A percentile compares a stretch with the other conserved stretches of the same genome.
Evolutionary conservation across 2,329 filamentous ascomycete species (phyloP).

Genomic region (Periconia digitata): DNA sequence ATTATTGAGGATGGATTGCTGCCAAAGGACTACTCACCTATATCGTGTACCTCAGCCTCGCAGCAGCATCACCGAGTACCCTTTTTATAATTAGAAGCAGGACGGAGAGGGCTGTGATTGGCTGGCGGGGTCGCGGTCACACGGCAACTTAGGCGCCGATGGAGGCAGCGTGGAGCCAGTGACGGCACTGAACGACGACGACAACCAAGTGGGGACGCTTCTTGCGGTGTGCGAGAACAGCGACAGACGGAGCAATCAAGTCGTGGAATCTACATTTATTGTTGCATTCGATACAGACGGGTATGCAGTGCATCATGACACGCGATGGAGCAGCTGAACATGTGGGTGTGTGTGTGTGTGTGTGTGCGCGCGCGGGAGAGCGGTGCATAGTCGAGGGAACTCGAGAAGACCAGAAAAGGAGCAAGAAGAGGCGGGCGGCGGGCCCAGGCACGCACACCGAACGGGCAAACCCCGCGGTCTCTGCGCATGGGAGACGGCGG

Average conservation of each 20-base stretch:
- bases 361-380: too few species aligned
- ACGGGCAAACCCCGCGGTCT: not conserved
- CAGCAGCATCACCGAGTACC: too few species aligned
- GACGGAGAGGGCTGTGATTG: conserved; percentile 19
- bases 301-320: too few species aligned
- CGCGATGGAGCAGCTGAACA: too few species aligned
- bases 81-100: conserved; percentile 9
- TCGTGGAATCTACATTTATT: not conserved
- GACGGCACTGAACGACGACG: conserved; percentile 7
- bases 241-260: conserved; percentile 3
- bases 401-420: not conserved
- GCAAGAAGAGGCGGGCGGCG: too few species aligned
- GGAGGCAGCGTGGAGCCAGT: conserved; percentile 2
- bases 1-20: too few species aligned
- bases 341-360: too few species aligned
- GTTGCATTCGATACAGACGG: too few species aligned
- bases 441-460: not conserved
- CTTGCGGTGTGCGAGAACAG: conserved; percentile 10
- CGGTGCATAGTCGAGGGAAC: not conserved
- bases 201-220: conserved; percentile 11
- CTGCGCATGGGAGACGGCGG: conserved; percentile 10
- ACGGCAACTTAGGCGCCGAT: conserved; percentile 26
- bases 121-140: conserved; percentile 16
- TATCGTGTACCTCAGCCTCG: too few species aligned
- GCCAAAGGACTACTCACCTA: too few species aligned